Base-by-base conservation (phyloP, 2,329 filamentous ascomycete genomes). In the Sporothrix luriei region DNA sequence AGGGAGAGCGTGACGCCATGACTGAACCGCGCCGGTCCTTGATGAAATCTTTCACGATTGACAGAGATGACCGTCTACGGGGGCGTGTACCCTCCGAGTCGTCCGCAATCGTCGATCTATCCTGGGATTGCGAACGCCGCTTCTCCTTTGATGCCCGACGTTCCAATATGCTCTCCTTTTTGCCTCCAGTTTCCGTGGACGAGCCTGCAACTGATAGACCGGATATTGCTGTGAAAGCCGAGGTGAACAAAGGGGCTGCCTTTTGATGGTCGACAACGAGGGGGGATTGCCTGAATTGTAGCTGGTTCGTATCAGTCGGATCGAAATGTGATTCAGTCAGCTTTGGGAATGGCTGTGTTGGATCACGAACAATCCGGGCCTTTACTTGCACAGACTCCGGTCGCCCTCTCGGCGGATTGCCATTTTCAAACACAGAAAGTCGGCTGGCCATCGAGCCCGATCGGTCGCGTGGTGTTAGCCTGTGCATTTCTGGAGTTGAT, bases 331-430 rank as follows among this genome's bases (percentile, higher is more conserved):
- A 74, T 21, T 85, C 84, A 1, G 81, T 75, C 24, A 77, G 77
- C 70, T 78, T 80, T 5, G 79, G 78, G 54, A 80, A 79, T 24
- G 77, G 77, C 46, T 85, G 81, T 24, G 77, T 78, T 13, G 85
- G 82, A 73, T 91, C 90, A 62, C 92, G 88, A 49, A 97, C 82
- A 72, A 97, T 97, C 66, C 90, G 88, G 64, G 94, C 92, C 21
- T 91, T 95, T 13, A 97, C 93, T 59, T 93, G 94, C n/a, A 97
- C 88, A 0, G 92, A 94, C 75, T 94, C 92, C 5, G 89, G 85
- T 1, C 82, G 82, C 6, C 84, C 82, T 19, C 81, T 79, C n/a
- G 81, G 77, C 7, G 78, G 73, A 68, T 76, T 79, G n/a, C 78
- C 76, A 61, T 79, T 77, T 73, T 88, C 85, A 72, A 88, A 88